Evolutionary conservation across 1,139 yeast species (phyloP).

Genomic region (Yamadazyma dendronema): DNA sequence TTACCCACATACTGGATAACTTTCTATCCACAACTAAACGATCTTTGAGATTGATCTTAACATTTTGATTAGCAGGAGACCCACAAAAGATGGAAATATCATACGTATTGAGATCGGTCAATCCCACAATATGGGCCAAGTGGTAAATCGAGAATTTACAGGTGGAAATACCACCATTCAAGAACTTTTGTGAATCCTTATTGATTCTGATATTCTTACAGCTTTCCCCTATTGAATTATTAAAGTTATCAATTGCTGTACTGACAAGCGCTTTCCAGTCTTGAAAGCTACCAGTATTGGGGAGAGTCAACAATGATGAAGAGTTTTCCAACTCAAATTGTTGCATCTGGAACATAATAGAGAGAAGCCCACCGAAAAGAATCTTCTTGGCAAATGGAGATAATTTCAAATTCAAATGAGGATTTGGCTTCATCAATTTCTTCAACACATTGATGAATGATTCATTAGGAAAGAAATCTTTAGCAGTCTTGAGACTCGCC

Average conservation of each 20-base stretch:
- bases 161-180: slow-evolving; percentile 12
- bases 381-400: slow-evolving; percentile 59
- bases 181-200: slow-evolving; percentile 10
- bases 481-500: slow-evolving; percentile 12
- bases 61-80: slow-evolving; percentile 80
- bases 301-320: slow-evolving; percentile 40
- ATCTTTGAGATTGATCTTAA: slow-evolving; percentile 57
- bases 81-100: slow-evolving; percentile 81
- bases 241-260: slow-evolving; percentile 53
- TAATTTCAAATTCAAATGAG: slow-evolving; percentile 14
- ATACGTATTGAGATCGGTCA: slow-evolving; percentile 63
- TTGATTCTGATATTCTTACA: slow-evolving; percentile 11
- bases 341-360: slow-evolving; percentile 75
- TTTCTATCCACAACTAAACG: slow-evolving; percentile 51
- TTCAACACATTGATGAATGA: slow-evolving; percentile 37
- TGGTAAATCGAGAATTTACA: slow-evolving; percentile 55
- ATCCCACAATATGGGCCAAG: slow-evolving; percentile 68
- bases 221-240: slow-evolving; percentile 9
- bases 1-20: slow-evolving; percentile 48
- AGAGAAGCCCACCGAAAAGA: slow-evolving; percentile 66
- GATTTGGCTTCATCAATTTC: slow-evolving; percentile 21
- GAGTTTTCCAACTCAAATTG: slow-evolving; percentile 63
- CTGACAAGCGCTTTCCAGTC: slow-evolving; percentile 67
- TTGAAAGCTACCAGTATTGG: slow-evolving; percentile 24
- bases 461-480: slow-evolving; percentile 20